These are phyloP conservation scores for Yamadazyma mexicana DNA, from an alignment of 1,139 yeast species.

Conservation along the genomic window DNA sequence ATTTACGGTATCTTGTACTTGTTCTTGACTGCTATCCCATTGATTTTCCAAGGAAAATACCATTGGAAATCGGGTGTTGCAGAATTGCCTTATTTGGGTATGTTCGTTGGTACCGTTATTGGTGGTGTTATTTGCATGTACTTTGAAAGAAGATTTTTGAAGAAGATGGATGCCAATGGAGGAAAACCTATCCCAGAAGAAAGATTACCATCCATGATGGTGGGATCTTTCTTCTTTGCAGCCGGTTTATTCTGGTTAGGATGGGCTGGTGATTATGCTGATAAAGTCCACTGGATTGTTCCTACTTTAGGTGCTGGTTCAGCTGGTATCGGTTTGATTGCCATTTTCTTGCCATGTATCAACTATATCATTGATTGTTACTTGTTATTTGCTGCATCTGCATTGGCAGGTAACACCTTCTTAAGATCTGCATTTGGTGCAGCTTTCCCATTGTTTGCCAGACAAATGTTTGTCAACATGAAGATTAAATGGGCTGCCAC, in stretches of 20 bases:
- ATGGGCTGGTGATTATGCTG: slow-evolving; percentile 63
- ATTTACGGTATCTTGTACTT: slow-evolving; percentile 81
- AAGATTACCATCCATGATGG: slow-evolving; percentile 69
- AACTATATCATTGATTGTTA: slow-evolving; percentile 80
- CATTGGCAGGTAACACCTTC: slow-evolving; percentile 83
- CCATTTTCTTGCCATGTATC: slow-evolving; percentile 72
- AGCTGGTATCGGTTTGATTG: slow-evolving; percentile 70
- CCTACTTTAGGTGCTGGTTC: slow-evolving; percentile 72
- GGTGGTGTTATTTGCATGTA: slow-evolving; percentile 48
- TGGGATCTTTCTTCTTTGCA: slow-evolving; percentile 69
- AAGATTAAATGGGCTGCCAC: slow-evolving; percentile 83
- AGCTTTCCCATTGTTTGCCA: slow-evolving; percentile 47
- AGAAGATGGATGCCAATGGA: slow-evolving; percentile 36
- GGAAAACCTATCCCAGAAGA: slow-evolving; percentile 73
- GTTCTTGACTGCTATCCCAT: slow-evolving; percentile 76
- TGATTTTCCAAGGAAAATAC: slow-evolving; percentile 65
- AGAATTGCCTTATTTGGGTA: slow-evolving; percentile 62
- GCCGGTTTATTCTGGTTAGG: slow-evolving; percentile 79
- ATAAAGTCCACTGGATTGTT: slow-evolving; percentile 72
- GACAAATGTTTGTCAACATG: slow-evolving; percentile 69
- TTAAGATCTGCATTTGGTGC: slow-evolving; percentile 60
- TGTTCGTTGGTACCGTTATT: slow-evolving; percentile 58
- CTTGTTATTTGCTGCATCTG: slow-evolving; percentile 78
- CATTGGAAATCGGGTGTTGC: slow-evolving; percentile 52
- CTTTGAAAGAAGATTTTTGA: slow-evolving; percentile 27